Evolutionary conservation across 2,329 filamentous ascomycete species (phyloP).

Genomic region (Calonectria pseudoreteaudii): DNA sequence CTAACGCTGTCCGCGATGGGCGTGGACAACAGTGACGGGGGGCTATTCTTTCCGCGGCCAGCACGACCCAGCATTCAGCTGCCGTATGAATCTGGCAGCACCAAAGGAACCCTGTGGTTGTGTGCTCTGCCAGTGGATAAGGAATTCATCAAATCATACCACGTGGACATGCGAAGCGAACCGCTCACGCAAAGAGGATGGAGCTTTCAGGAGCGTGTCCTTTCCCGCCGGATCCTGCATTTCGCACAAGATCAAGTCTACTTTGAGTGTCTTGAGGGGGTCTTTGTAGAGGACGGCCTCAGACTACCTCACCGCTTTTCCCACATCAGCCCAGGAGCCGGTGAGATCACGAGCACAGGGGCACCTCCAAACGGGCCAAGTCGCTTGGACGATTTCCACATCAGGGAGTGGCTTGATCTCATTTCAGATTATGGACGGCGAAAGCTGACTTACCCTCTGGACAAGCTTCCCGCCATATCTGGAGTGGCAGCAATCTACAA

Average conservation of each 20-base stretch:
- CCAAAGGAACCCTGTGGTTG: neutral
- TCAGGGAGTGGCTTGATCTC: neutral
- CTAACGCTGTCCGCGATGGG: slow-evolving; percentile 14
- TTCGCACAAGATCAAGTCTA: slow-evolving; percentile 29
- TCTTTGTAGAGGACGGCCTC: neutral
- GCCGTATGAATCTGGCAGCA: neutral
- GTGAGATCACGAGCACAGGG: neutral
- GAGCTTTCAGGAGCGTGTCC: slow-evolving; percentile 36
- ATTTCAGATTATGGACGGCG: slow-evolving; percentile 1
- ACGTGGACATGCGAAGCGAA: slow-evolving; percentile 13
- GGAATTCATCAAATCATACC: slow-evolving; percentile 9
- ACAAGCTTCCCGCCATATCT: slow-evolving; percentile 24
- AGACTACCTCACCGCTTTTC: neutral
- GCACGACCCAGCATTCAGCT: neutral
- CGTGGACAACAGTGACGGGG: neutral
- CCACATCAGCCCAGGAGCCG: neutral
- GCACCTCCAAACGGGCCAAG: neutral
- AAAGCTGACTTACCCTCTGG: slow-evolving; percentile 12
- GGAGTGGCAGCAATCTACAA: slow-evolving; percentile 23
- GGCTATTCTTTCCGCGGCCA: slow-evolving; percentile 1
- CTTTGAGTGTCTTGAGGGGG: slow-evolving; percentile 29
- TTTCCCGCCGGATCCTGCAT: slow-evolving; percentile 32
- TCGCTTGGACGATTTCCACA: neutral
- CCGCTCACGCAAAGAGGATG: slow-evolving; percentile 28
- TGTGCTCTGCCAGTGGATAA: slow-evolving; percentile 6